A percentile compares a stretch with the other conserved stretches of the same genome.
These are phyloP conservation scores for Eimeria nieschulzi DNA, from an alignment of 169 alveolate species.

Conservation along the genomic window DNA sequence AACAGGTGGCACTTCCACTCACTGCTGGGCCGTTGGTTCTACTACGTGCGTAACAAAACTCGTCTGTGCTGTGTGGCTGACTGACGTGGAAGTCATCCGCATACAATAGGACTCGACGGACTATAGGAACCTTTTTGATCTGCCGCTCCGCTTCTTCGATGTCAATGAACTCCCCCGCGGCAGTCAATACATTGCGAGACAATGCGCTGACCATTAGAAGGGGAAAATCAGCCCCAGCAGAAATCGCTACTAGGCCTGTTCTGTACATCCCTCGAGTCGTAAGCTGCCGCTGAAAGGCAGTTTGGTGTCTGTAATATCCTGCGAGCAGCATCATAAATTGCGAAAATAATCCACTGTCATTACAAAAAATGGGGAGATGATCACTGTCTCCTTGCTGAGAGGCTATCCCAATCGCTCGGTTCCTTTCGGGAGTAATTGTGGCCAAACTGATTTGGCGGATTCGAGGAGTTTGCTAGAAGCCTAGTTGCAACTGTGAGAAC, in stretches of 20 bases:
- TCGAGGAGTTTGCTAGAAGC: no score
- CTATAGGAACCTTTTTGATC: conserved; percentile 32
- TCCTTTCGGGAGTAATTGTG: no score
- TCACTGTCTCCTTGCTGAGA: no score
- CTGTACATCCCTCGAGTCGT: conserved; percentile 42
- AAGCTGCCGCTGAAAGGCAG: conserved; percentile 51
- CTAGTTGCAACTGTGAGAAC: no score
- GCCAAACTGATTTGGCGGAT: no score
- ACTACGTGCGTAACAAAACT: no score
- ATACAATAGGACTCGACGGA: conserved; percentile 29
- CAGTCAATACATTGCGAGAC: conserved; percentile 41
- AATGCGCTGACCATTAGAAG: conserved; percentile 25
- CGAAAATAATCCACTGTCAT: no score
- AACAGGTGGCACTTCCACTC: no score
- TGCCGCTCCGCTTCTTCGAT: conserved; percentile 62
- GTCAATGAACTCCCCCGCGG: conserved; percentile 60
- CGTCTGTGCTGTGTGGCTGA: background rate
- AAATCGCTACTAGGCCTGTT: conserved; percentile 38
- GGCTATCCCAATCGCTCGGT: no score
- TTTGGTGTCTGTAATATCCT: conserved; percentile 59
- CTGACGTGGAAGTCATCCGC: conserved; percentile 57
- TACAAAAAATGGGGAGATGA: no score
- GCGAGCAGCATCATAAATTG: background rate
- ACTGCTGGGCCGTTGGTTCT: no score
- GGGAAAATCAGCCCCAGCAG: conserved; percentile 35